These are phyloP conservation scores for Chrysochromulina tobinii DNA, from an alignment of 78 protist genomes.

Conservation along the genomic window DNA sequence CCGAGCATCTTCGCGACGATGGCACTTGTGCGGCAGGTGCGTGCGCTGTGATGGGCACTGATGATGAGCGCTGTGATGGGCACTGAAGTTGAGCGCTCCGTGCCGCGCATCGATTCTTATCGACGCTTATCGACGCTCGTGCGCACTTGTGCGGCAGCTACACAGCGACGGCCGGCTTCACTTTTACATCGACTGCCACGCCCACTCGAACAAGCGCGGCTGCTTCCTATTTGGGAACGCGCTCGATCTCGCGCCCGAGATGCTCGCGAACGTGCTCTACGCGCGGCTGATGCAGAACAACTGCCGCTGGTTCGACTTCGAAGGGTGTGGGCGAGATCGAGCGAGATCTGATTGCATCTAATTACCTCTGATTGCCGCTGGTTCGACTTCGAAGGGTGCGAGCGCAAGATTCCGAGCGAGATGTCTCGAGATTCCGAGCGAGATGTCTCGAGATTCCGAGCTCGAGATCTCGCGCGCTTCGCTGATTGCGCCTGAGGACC, in stretches of 20 bases:
- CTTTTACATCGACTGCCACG: conserved; percentile 1
- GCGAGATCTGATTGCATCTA: too few species aligned
- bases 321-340: conserved; percentile 28
- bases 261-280: background rate
- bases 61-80: background rate
- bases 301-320: conserved; percentile 29
- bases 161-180: background rate
- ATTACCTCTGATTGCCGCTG: too few species aligned
- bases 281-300: conserved; percentile 37
- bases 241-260: background rate
- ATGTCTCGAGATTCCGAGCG: too few species aligned
- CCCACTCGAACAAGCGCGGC: conserved; percentile 27
- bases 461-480: too few species aligned
- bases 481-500: too few species aligned
- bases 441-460: too few species aligned
- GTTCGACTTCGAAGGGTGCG: too few species aligned
- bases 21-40: background rate
- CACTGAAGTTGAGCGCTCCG: conserved; percentile 27
- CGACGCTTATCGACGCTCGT: background rate
- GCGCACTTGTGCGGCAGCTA: background rate
- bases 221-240: conserved; percentile 26
- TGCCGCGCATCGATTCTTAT: background rate
- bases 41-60: too few species aligned
- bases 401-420: too few species aligned
- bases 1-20: background rate